Evolutionary conservation across 2,329 filamentous ascomycete species (phyloP).

Genomic region (Penicillium hordei): DNA sequence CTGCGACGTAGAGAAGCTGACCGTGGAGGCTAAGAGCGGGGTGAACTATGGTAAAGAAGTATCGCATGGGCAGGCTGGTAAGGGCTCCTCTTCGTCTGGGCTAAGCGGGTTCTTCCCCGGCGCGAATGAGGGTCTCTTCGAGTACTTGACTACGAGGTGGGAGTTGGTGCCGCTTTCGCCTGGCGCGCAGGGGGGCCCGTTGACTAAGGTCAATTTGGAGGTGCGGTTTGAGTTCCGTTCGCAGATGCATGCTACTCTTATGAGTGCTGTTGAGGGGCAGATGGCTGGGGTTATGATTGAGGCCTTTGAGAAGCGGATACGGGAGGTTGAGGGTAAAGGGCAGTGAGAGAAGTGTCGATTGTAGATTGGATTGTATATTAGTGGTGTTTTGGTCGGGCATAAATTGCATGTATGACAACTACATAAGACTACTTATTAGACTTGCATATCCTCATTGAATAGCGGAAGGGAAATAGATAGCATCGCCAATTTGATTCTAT

Average conservation of each 20-base stretch:
- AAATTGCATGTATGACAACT: conserved; percentile 1
- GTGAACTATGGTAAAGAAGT: conserved; percentile 44
- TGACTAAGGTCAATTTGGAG: conserved; percentile 72
- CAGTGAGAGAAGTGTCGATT: conserved; percentile 6
- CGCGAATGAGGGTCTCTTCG: conserved; percentile 50
- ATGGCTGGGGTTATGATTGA: conserved; percentile 86
- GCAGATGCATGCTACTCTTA: conserved; percentile 81
- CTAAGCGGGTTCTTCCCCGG: conserved; percentile 32
- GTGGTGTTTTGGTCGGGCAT: neutral
- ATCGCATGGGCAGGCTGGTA: conserved; percentile 51
- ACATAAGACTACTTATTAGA: neutral
- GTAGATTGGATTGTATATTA: conserved; percentile 16
- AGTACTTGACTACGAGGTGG: conserved; percentile 48
- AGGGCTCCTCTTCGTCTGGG: conserved; percentile 54
- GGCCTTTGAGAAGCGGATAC: conserved; percentile 83
- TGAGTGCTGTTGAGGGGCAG: conserved; percentile 76
- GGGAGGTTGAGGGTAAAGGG: conserved; percentile 50
- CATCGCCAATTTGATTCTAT: conserved; percentile 17
- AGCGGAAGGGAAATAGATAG: neutral
- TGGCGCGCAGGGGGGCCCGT: conserved; percentile 35
- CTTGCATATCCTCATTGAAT: neutral
- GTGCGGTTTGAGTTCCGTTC: conserved; percentile 85
- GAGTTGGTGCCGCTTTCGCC: conserved; percentile 40
- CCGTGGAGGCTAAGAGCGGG: conserved; percentile 69
- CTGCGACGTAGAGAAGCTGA: conserved; percentile 66